These are phyloP conservation scores for Zygoascus hellenicus DNA, from an alignment of 1,139 yeast species.

Conservation along the genomic window DNA sequence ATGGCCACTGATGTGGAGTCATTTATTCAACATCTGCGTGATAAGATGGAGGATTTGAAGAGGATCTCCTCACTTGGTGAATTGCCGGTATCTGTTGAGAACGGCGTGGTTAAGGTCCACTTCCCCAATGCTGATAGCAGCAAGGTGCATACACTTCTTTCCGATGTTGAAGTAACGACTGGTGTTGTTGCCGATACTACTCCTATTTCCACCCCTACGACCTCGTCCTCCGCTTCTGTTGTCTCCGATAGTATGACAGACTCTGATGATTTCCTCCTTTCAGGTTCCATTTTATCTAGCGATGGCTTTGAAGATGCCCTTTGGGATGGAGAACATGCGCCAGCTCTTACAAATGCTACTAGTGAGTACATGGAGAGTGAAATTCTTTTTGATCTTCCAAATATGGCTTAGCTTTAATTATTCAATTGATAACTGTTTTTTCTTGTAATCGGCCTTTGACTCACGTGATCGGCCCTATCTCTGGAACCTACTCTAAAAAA, in stretches of 20 bases:
- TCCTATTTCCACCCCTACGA: conserved; percentile 8
- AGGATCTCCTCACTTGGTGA: conserved; percentile 33
- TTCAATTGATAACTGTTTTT: too few relatives aligned
- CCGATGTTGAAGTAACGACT: conserved; percentile 31
- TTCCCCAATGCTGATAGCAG: conserved; percentile 35
- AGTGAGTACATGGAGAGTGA: conserved; percentile 7
- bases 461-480: too few relatives aligned
- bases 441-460: too few relatives aligned
- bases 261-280: conserved; percentile 2
- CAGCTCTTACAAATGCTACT: conserved; percentile 8
- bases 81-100: conserved; percentile 34
- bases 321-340: conserved; percentile 4
- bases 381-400: not conserved
- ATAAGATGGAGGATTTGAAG: conserved; percentile 25
- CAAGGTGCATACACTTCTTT: conserved; percentile 29
- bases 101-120: conserved; percentile 30
- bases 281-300: conserved; percentile 10
- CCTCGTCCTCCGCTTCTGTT: conserved; percentile 9
- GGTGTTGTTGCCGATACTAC: conserved; percentile 25
- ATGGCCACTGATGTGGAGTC: conserved; percentile 25
- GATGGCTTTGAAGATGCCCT: not conserved
- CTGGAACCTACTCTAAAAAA: too few relatives aligned
- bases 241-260: conserved; percentile 7
- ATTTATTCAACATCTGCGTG: conserved; percentile 24
- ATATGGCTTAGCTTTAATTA: too few relatives aligned